Conservation (phyloP, 495 filamentous ascomycete genomes). For the Lichenothelia convexa region DNA sequence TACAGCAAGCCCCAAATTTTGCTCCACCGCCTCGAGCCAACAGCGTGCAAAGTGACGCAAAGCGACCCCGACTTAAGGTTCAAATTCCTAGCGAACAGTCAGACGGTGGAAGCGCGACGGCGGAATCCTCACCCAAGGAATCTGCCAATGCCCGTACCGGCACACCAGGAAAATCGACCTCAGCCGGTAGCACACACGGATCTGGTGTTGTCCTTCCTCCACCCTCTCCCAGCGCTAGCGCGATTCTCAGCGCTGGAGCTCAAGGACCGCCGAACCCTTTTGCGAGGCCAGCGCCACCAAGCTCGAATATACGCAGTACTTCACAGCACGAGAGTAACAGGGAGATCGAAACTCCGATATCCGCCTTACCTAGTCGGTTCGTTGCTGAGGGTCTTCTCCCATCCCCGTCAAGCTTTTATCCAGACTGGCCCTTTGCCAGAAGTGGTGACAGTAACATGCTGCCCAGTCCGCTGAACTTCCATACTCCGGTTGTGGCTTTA, state of each 20-base stretch:
- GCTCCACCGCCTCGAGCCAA: slow-evolving; percentile 55
- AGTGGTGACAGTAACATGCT: slow-evolving; percentile 61
- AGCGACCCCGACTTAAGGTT: slow-evolving; percentile 72
- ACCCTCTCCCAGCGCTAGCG: slow-evolving; percentile 73
- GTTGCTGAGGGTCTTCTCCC: slow-evolving; percentile 69
- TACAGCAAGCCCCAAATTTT: slow-evolving; percentile 14
- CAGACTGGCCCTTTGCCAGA: slow-evolving; percentile 64
- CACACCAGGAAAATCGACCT: slow-evolving; percentile 27
- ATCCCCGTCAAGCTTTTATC: slow-evolving; percentile 77
- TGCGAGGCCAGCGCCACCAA: slow-evolving; percentile 58
- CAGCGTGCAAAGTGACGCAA: slow-evolving; percentile 38
- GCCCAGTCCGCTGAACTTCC: slow-evolving; percentile 79
- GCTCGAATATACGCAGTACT: slow-evolving; percentile 35
- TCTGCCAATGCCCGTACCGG: slow-evolving; percentile 37
- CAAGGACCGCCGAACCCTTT: slow-evolving; percentile 91
- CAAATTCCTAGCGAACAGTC: slow-evolving; percentile 86
- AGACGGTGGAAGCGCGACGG: slow-evolving; percentile 62
- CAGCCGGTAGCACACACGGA: slow-evolving; percentile 30
- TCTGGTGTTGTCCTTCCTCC: slow-evolving; percentile 72
- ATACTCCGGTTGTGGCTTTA: slow-evolving; percentile 59
- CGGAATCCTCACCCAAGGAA: slow-evolving; percentile 55
- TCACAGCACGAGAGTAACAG: slow-evolving; percentile 40
- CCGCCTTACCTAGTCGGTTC: slow-evolving; percentile 84
- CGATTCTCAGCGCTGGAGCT: slow-evolving; percentile 77
- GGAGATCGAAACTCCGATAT: slow-evolving; percentile 90